phyloP scores from a whole-genome alignment of 306 rosid genomes.

The Cicer arietinum region DNA sequence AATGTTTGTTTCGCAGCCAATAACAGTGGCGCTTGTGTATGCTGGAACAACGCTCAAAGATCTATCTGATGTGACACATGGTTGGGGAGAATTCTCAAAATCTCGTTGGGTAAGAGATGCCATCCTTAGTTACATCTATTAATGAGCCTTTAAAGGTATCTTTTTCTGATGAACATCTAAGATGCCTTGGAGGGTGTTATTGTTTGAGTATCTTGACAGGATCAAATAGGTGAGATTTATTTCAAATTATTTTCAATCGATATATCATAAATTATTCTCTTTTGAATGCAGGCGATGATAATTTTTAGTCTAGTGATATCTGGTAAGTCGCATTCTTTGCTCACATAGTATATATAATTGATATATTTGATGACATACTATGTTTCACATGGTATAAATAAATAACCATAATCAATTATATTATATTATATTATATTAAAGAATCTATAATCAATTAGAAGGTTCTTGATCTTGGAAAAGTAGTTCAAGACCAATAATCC shows the following conservation, averaged over 20 bases:
- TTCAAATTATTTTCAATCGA: conserved; percentile 10
- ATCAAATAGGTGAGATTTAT: conserved; percentile 16
- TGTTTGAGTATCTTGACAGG: conserved; percentile 23
- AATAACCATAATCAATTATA: too few relatives aligned
- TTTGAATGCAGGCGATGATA: conserved; percentile 72
- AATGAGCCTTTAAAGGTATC: background rate
- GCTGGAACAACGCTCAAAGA: conserved; percentile 92
- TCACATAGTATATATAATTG: background rate
- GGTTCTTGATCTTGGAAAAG: too few relatives aligned
- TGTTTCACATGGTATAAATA: too few relatives aligned
- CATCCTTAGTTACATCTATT: conserved; percentile 24
- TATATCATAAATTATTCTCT: conserved; percentile 39
- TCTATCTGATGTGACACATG: conserved; percentile 88
- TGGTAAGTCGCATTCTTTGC: conserved; percentile 62
- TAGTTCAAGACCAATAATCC: too few relatives aligned
- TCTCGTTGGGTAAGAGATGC: conserved; percentile 71
- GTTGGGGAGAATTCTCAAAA: conserved; percentile 72
- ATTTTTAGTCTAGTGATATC: conserved; percentile 66
- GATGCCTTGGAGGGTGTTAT: conserved; percentile 36
- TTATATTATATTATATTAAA: too few relatives aligned
- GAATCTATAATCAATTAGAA: too few relatives aligned
- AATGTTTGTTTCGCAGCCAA: conserved; percentile 66
- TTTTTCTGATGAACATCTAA: conserved; percentile 34
- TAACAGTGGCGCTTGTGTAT: conserved; percentile 81
- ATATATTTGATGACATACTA: too few relatives aligned